phyloP scores from a whole-genome alignment of 2,329 filamentous ascomycete species.

The Bipolaris gigantea region DNA sequence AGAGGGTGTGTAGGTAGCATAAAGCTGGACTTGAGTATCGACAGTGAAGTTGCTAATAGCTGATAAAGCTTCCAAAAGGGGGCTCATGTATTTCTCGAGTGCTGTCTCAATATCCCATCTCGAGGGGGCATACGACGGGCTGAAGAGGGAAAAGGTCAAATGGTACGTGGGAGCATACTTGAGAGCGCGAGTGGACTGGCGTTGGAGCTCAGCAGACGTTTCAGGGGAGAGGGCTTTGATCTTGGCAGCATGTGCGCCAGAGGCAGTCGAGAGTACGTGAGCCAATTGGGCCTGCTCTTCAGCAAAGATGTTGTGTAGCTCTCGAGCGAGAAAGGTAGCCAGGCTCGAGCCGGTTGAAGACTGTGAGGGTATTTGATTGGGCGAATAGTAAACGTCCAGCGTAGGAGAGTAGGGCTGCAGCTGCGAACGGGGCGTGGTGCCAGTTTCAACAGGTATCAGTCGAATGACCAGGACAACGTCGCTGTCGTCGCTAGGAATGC shows the following conservation, averaged over 20 bases:
- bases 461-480: slow-evolving; percentile 70
- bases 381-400: slow-evolving; percentile 76
- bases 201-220: slow-evolving; percentile 57
- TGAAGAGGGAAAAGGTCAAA: slow-evolving; percentile 93
- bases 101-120: slow-evolving; percentile 90
- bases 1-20: slow-evolving; percentile 70
- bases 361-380: slow-evolving; percentile 66
- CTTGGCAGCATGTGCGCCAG: slow-evolving; percentile 46
- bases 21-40: slow-evolving; percentile 93
- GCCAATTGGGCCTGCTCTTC: slow-evolving; percentile 85
- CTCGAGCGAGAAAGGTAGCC: slow-evolving; percentile 75
- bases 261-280: slow-evolving; percentile 49
- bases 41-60: slow-evolving; percentile 94
- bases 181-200: slow-evolving; percentile 78
- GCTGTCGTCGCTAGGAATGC: slow-evolving; percentile 41
- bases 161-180: slow-evolving; percentile 95
- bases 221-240: slow-evolving; percentile 56
- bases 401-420: slow-evolving; percentile 70
- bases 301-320: slow-evolving; percentile 75
- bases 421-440: slow-evolving; percentile 57
- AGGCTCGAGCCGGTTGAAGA: slow-evolving; percentile 72
- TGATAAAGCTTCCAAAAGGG: slow-evolving; percentile 75
- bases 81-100: slow-evolving; percentile 76
- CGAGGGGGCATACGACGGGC: slow-evolving; percentile 73
- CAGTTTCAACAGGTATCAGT: slow-evolving; percentile 64